These are phyloP conservation scores for Silene conica DNA, from an alignment of 148 eudicot genomes.

Conservation along the genomic window DNA sequence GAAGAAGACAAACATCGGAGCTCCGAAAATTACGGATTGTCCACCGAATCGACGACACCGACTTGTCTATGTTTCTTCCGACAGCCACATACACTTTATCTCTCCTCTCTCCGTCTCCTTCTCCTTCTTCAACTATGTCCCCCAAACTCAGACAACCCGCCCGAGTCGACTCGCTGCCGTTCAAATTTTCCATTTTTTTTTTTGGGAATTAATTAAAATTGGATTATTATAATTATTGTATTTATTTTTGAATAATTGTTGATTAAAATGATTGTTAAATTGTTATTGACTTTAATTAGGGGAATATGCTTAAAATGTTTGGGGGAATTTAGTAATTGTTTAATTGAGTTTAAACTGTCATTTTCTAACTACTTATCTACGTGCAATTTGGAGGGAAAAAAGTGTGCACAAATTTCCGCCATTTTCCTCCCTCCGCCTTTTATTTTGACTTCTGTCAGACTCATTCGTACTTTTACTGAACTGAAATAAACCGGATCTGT, in stretches of 20 bases:
- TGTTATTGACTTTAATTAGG: too few relatives aligned
- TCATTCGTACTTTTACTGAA: too few relatives aligned
- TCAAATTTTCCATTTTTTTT: too few relatives aligned
- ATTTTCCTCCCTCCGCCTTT: too few relatives aligned
- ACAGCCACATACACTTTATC: conserved; percentile 66
- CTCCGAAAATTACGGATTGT: conserved; percentile 33
- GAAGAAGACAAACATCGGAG: conserved; percentile 50
- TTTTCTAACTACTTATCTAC: not conserved
- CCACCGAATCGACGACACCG: conserved; percentile 54
- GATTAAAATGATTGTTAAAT: too few relatives aligned
- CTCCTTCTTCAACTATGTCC: conserved; percentile 29
- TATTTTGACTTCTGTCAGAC: too few relatives aligned
- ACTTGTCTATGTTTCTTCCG: conserved; percentile 50
- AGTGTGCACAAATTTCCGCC: not conserved
- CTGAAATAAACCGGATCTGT: too few relatives aligned
- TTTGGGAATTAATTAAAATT: too few relatives aligned
- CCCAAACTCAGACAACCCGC: conserved; percentile 15
- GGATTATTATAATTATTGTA: too few relatives aligned
- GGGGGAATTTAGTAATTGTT: not conserved
- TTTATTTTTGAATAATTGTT: too few relatives aligned
- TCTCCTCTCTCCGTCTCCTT: conserved; percentile 24
- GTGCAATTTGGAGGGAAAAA: not conserved
- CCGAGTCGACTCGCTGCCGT: not conserved
- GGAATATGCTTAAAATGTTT: too few relatives aligned
- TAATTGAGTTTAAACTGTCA: not conserved